Conservation (phyloP, 1,284 basidiomycete species). For the Meripilus lineatus region DNA sequence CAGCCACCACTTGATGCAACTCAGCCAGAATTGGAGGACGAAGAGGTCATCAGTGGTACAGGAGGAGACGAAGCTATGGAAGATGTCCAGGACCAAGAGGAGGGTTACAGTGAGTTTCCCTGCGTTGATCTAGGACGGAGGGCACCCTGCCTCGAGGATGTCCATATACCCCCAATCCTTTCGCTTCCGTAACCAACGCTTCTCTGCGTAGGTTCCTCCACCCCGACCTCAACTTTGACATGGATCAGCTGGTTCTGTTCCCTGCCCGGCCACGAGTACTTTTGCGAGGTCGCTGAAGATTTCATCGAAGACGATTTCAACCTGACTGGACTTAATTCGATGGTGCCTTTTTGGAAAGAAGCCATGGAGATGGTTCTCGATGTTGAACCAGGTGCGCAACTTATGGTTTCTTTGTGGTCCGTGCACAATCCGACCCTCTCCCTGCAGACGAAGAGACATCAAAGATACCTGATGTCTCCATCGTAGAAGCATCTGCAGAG, state of each 20-base stretch:
- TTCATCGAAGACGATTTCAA: slow-evolving; percentile 99
- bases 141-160: too few species aligned
- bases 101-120: slow-evolving; percentile 28
- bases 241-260: slow-evolving; percentile 99
- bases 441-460: slow-evolving; percentile 84
- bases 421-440: not conserved
- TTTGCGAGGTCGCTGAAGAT: slow-evolving; percentile 95
- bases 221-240: slow-evolving; percentile 83
- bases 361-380: slow-evolving; percentile 99
- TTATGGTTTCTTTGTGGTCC: slow-evolving; percentile 10
- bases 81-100: slow-evolving; percentile 28
- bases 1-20: slow-evolving; percentile 11
- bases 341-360: slow-evolving; percentile 99
- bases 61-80: slow-evolving; percentile 31
- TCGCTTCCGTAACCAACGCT: not conserved
- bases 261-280: slow-evolving; percentile 98
- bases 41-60: slow-evolving; percentile 24
- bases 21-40: slow-evolving; percentile 21
- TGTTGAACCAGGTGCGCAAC: slow-evolving; percentile 88
- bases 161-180: slow-evolving; percentile 4
- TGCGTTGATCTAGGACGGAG: not conserved
- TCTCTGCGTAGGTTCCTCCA: slow-evolving; percentile 73
- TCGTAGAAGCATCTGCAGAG: slow-evolving; percentile 97
- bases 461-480: slow-evolving; percentile 91
- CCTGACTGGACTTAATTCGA: slow-evolving; percentile 89